These are phyloP conservation scores for Phalaenopsis equestris DNA, from an alignment of 106 monocot species.

Conservation along the genomic window DNA sequence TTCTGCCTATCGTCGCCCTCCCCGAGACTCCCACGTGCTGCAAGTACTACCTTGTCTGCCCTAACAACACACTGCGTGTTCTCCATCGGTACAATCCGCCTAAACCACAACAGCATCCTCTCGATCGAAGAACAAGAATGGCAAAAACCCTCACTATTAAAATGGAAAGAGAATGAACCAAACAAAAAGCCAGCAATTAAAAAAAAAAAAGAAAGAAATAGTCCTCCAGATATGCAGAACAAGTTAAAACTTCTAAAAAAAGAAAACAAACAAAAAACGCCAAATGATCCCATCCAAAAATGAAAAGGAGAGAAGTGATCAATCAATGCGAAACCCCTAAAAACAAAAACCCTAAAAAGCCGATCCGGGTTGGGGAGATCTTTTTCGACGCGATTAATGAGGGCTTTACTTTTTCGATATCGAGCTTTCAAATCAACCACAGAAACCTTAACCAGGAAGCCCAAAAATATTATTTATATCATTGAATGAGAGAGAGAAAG, in stretches of 20 bases:
- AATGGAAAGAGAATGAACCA: neutral
- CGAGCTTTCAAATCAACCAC: neutral
- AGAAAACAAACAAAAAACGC: neutral
- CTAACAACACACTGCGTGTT: neutral
- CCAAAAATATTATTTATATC: neutral
- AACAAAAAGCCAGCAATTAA: neutral
- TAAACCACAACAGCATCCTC: neutral
- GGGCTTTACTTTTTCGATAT: neutral
- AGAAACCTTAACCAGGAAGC: neutral
- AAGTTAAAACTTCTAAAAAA: constrained; percentile 1
- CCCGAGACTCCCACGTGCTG: neutral
- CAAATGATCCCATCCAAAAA: neutral
- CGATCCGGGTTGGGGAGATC: neutral
- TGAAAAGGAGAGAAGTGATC: neutral
- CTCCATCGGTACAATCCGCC: neutral
- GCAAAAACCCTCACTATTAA: neutral
- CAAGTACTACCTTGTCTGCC: neutral
- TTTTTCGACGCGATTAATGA: neutral
- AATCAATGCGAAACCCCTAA: neutral
- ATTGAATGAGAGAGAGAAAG: neutral
- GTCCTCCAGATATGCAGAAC: neutral
- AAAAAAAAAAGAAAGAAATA: neutral
- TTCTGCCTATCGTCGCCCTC: neutral
- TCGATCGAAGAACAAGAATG: neutral
- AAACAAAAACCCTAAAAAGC: neutral